A percentile compares a stretch with the other conserved stretches of the same genome.
phyloP scores from a whole-genome alignment of 1,139 yeast species.

The Suhomyces guaymorum region DNA sequence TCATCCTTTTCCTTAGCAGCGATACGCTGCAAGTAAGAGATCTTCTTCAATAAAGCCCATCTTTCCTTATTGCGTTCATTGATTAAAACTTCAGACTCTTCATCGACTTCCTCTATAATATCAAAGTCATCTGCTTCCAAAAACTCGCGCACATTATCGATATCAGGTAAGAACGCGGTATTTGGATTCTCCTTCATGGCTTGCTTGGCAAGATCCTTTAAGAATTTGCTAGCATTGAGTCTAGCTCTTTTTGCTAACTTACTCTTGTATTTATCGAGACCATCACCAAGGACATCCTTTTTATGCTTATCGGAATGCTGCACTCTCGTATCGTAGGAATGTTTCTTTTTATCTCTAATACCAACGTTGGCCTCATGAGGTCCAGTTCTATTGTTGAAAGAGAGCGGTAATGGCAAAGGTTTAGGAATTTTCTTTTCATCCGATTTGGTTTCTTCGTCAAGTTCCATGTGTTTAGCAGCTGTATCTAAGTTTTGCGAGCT shows the following conservation, averaged over 20 bases:
- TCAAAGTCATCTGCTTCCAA: slow-evolving; percentile 48
- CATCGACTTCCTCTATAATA: slow-evolving; percentile 38
- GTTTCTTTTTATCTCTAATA: slow-evolving; percentile 76
- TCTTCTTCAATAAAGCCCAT: slow-evolving; percentile 69
- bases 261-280: slow-evolving; percentile 60
- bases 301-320: slow-evolving; percentile 64
- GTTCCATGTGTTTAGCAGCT: slow-evolving; percentile 26
- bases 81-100: slow-evolving; percentile 42
- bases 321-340: slow-evolving; percentile 79
- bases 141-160: slow-evolving; percentile 56
- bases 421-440: slow-evolving; percentile 30
- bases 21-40: slow-evolving; percentile 68
- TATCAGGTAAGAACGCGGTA: slow-evolving; percentile 54
- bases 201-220: slow-evolving; percentile 55
- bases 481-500: slow-evolving; percentile 19
- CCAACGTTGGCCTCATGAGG: slow-evolving; percentile 73
- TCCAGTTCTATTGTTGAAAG: slow-evolving; percentile 88
- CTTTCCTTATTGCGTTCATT: slow-evolving; percentile 55
- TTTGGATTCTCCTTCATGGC: slow-evolving; percentile 43
- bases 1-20: slow-evolving; percentile 44
- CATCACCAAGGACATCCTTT: slow-evolving; percentile 75
- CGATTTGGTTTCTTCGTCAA: slow-evolving; percentile 28
- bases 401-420: slow-evolving; percentile 51
- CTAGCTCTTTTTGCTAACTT: slow-evolving; percentile 51
- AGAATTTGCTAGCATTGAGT: slow-evolving; percentile 52